Base-by-base conservation (phyloP, 2,329 filamentous ascomycete species). In the Fusarium hostae region DNA sequence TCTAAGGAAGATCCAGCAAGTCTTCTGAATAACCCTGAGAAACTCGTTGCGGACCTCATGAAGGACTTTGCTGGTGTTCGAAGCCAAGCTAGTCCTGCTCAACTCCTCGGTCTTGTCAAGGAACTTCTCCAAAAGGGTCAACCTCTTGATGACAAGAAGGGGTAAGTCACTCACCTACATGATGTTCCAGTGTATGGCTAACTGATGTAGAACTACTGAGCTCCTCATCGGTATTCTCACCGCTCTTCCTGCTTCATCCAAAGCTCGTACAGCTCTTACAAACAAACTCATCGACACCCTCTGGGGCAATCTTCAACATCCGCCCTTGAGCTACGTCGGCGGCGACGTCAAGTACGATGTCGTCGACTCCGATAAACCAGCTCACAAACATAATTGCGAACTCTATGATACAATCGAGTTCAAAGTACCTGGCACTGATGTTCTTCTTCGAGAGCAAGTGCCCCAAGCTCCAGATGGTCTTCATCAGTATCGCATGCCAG, bases 131-230 rank as follows among this genome's bases (percentile, higher is more conserved):
- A 75, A 4, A 83, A 84, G n/a, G 87, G 87, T 5, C 81, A 87
- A 44, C 84, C 85, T 11, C 79, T 88, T 20, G 83, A 92, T 73
- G 90, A 92, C 75, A 90, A 87, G 76, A 85, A 82, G 51, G 78
- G 79, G 80, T 82, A 72, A 76, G 76, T 35, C 30, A 13, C 34
- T 37, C 16, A 6, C 8, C 20, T 26, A 16, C 3, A 22, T 15
- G 12, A n/a, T 1, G 9, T 18, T 6, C 8, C 16, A 2, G 43
- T 58, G 10, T 13, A 18, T 2, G 3, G 35, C 75, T 78, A 65
- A 79, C 59, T 8, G 18, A 5, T 3, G 5, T n/a, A 83, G 82
- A 26, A 82, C 80, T 12, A 83, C 82, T 28, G 82, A 84, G 64
- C 68, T 81, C 22, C 71, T 83, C 50, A 84, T 83, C 39, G 80